Base-by-base conservation (phyloP, 345 rosid species). In the Populus nigra region DNA sequence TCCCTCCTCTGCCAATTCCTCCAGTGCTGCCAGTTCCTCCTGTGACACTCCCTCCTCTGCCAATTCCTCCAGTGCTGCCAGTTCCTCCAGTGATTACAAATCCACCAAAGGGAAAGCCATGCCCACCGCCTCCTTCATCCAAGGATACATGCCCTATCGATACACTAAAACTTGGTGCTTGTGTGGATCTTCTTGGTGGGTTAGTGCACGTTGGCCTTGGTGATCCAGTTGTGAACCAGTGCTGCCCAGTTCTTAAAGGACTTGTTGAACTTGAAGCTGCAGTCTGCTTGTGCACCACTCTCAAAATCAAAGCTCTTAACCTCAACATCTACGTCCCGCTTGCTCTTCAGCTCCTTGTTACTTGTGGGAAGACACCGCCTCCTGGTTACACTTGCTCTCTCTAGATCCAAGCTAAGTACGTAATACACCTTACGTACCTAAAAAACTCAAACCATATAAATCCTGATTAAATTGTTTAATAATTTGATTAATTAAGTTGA, bases 281-380 rank as follows among this genome's bases (percentile, higher is more conserved):
- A 0, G 91, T 83, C 74, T 96, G 99, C 84, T 79, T 96, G 71
- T 96, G 99, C 90, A 93, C 98, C 53, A 91, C 98, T 43, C 91
- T 96, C 20, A 93, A 91, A 88, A 75, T 92, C 47, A 93, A 93
- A 85, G 91, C 91, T 67, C 97, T 96, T 12, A 87, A 96, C 88
- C 96, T 96, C 39, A 93, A 85, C 6, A 50, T 96, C 67, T 92
- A 83, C 76, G 96, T 92, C 39, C 99, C 99, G 0, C 77, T 96
- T 77, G 98, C 99, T 71, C 96, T 96, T 78, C 97, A 96, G 86
- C 98, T 96, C 43, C 97, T 96, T 55, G 47, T 93, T 68, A 85
- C 96, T 29, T 96, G 99, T 80, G 99, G 99, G 47, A 96, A 96
- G 90, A 88, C 91, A 39, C 98, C 97, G 27, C 99, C 99, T 84